These are phyloP conservation scores for Globisporangium nagaii DNA, from an alignment of 352 stramenopile species.

Conservation along the genomic window DNA sequence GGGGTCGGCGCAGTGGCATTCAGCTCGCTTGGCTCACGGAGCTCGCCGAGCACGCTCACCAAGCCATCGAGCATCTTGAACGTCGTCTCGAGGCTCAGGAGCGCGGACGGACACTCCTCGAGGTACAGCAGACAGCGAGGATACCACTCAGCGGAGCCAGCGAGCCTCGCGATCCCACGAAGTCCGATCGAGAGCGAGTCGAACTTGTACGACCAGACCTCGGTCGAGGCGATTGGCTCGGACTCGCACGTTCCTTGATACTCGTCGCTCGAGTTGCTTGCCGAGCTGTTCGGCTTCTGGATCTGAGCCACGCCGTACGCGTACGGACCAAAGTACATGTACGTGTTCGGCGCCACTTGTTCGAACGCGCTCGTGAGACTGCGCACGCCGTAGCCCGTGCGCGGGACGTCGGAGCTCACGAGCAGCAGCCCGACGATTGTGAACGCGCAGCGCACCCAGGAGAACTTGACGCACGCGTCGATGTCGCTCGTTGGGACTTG, in stretches of 20 bases:
- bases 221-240: constrained; percentile 4
- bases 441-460: constrained; percentile 17
- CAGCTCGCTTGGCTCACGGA: too few relatives aligned
- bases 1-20: background rate
- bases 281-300: background rate
- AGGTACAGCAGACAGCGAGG: constrained; percentile 26
- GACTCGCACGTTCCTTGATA: too few relatives aligned
- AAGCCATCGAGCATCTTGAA: constrained; percentile 39
- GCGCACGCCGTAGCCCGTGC: constrained; percentile 27
- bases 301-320: constrained; percentile 28
- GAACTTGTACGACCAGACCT: constrained; percentile 28
- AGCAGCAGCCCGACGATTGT: constrained; percentile 26
- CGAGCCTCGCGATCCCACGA: constrained; percentile 11
- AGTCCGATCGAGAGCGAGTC: constrained; percentile 22
- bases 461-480: background rate
- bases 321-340: constrained; percentile 34
- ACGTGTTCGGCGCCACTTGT: constrained; percentile 14
- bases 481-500: background rate
- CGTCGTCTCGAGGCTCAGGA: constrained; percentile 12
- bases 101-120: constrained; percentile 1
- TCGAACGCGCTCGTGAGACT: constrained; percentile 5
- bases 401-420: constrained; percentile 39
- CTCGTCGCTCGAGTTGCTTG: background rate
- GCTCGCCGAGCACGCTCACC: constrained; percentile 4
- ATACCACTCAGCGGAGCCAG: constrained; percentile 23